Base-by-base conservation (phyloP, 106 monocot species). In the Cymbidium sinense region DNA sequence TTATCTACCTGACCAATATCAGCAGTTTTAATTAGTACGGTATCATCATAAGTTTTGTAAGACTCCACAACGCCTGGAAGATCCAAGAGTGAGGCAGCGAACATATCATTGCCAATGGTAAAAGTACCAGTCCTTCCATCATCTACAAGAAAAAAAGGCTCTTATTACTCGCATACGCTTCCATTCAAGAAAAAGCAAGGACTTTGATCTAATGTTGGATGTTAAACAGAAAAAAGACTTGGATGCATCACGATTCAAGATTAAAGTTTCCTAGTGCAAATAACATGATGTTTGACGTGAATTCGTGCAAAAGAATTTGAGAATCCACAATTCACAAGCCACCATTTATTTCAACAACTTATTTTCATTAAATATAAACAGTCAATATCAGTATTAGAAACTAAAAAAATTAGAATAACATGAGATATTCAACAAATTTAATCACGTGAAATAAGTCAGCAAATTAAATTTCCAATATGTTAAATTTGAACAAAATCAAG, bases 41-140 rank as follows among this genome's bases (percentile, higher is more conserved):
- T 88, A 77, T 98, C 94, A 70, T 98, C 94, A 64, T 98, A 98
- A 28, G 94, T 98, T 84, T 98, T 98, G 83, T 92, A 94, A n/a
- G 98, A 98, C 78, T 98, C 94, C 81, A 98, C 81, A 4, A 92
- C 44, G 70, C 84, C 78, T 10, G 94, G 98, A 55, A 98, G 92
- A 89, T 98, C 98, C 85, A 98, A 80, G 61, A 94, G 98, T 12
- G 92, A 90, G 13, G 88, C 98, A 58, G 94, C 87, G 79, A 92
- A 92, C 29, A 50, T 83, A 21, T 98, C 94, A 79, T 92, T 73
- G 37, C 98, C 98, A 47, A 98, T 86, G 67, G 55, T 25, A 79
- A 98, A 98, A 8, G 94, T 85, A n/a, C 94, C 94, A 72, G 7
- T 92, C 78, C 94, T 90, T 85, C 94, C 98, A 86, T 94, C 91